These are phyloP conservation scores for Allantophomopsis lycopodina DNA, from an alignment of 2,329 filamentous ascomycete genomes.

Conservation along the genomic window DNA sequence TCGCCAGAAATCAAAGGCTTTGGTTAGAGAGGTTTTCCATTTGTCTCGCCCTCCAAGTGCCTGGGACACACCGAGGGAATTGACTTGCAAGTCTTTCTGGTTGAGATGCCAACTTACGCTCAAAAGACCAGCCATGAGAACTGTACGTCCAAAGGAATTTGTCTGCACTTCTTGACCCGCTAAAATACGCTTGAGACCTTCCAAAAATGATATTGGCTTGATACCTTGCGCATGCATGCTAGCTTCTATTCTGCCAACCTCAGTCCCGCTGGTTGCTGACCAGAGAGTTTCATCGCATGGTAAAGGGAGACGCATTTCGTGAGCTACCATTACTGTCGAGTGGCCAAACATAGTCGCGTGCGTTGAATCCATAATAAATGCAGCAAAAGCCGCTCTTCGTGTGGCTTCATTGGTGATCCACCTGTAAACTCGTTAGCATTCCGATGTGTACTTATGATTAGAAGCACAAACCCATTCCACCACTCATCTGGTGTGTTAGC, in stretches of 20 bases:
- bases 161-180: constrained; percentile 78
- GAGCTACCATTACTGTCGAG: constrained; percentile 90
- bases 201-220: constrained; percentile 76
- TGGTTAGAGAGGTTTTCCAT: constrained; percentile 75
- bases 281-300: constrained; percentile 90
- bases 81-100: constrained; percentile 85
- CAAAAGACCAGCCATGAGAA: constrained; percentile 85
- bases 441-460: not conserved
- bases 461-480: constrained; percentile 47
- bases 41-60: constrained; percentile 79
- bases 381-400: constrained; percentile 77
- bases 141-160: constrained; percentile 84
- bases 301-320: constrained; percentile 82
- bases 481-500: constrained; percentile 70
- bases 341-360: constrained; percentile 98
- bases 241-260: constrained; percentile 73
- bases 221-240: constrained; percentile 69
- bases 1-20: constrained; percentile 90
- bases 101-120: constrained; percentile 98
- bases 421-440: constrained; percentile 23
- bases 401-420: constrained; percentile 96
- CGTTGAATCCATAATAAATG: constrained; percentile 89
- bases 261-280: constrained; percentile 77
- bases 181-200: constrained; percentile 79
- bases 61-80: constrained; percentile 65